Evolutionary conservation across 257 asterid species (phyloP).

Genomic region (Marsdenia floribunda): DNA sequence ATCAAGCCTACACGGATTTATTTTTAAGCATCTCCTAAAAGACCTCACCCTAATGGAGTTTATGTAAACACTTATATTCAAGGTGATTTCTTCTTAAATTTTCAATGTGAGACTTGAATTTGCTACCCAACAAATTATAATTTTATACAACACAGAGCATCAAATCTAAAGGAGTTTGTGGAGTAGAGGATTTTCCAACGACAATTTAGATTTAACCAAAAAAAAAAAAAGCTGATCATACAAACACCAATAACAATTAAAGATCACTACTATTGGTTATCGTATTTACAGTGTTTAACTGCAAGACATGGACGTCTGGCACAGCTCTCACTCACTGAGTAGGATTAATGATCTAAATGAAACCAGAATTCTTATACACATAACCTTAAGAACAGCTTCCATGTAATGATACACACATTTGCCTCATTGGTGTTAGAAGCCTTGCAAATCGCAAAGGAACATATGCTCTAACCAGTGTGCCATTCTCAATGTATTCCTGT

Average conservation of each 20-base stretch:
- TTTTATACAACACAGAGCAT: not conserved
- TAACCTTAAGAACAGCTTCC: not conserved
- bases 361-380: not conserved
- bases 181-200: not conserved
- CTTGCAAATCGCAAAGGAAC: constrained; percentile 95
- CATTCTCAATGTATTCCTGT: constrained; percentile 75
- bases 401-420: constrained; percentile 43
- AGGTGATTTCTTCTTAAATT: no score
- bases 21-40: no score
- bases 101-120: no score
- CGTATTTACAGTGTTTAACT: constrained; percentile 5
- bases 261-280: not conserved
- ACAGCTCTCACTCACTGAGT: not conserved
- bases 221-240: not conserved
- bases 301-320: not conserved
- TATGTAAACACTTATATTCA: no score
- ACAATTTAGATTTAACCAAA: no score
- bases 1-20: no score
- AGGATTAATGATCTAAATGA: not conserved
- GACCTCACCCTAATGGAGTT: no score
- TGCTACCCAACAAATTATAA: no score
- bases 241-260: not conserved
- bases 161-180: not conserved
- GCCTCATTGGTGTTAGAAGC: constrained; percentile 93
- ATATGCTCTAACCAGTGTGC: constrained; percentile 71